Conservation (phyloP, 164 flowering plant species). For the Vitis amurensis region DNA sequence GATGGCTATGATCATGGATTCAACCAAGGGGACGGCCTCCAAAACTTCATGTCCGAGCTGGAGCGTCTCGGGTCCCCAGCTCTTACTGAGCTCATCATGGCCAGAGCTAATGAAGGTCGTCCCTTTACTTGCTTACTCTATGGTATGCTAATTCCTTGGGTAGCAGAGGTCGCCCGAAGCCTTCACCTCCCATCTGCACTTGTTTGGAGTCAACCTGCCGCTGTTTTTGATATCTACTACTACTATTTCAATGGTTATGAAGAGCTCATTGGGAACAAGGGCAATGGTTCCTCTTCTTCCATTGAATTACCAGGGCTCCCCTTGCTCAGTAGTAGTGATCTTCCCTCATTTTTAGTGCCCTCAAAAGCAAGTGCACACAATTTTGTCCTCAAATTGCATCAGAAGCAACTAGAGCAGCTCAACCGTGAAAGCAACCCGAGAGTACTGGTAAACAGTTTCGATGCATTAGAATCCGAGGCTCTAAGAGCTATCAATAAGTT, state of each 20-base stretch:
- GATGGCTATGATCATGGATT: slow-evolving; percentile 12
- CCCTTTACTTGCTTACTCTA: slow-evolving; percentile 1
- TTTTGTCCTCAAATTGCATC: no score
- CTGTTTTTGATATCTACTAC: slow-evolving; percentile 1
- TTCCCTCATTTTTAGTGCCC: no score
- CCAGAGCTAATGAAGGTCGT: neutral
- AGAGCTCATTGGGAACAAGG: neutral
- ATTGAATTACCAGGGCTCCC: no score
- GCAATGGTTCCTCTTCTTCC: no score
- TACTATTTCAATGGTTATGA: neutral
- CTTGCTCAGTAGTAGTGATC: no score
- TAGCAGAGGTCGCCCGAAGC: neutral
- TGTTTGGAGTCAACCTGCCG: neutral
- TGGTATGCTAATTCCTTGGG: neutral
- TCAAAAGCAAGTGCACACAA: no score
- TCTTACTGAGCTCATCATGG: neutral
- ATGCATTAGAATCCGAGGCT: no score
- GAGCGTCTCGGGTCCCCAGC: slow-evolving; percentile 2
- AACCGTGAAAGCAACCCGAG: no score
- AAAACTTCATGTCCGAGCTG: neutral
- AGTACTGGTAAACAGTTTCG: no score
- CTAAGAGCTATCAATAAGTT: no score
- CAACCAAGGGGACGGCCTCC: no score
- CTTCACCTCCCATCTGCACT: neutral
- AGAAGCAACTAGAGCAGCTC: no score